These are phyloP conservation scores for Raddia guianensis DNA, from an alignment of 176 grass and related monocot genomes.

Conservation along the genomic window DNA sequence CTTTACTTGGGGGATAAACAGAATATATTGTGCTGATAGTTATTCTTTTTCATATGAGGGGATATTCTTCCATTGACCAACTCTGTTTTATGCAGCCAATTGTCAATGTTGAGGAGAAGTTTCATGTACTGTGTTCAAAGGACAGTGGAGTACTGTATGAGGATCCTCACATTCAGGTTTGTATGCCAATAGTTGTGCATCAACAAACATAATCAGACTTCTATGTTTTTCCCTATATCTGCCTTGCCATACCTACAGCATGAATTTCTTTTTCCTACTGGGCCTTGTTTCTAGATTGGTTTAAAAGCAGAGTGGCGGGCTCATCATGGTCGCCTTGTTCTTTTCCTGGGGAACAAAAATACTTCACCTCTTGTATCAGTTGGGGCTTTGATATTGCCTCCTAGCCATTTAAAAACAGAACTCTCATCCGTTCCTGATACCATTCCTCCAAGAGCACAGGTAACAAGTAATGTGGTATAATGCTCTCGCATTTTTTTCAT, in stretches of 20 bases:
- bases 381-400: conserved; percentile 74
- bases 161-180: conserved; percentile 95
- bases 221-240: conserved; percentile 13
- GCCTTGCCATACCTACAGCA: not conserved
- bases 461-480: conserved; percentile 35
- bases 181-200: conserved; percentile 14
- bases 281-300: conserved; percentile 69
- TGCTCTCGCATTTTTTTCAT: conserved; percentile 17
- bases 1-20: too few species aligned
- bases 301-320: conserved; percentile 95
- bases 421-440: conserved; percentile 84
- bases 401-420: conserved; percentile 84
- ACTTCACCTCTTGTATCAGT: conserved; percentile 75
- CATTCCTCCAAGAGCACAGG: conserved; percentile 98
- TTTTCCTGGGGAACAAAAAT: conserved; percentile 97
- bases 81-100: conserved; percentile 62
- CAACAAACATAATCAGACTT: not conserved
- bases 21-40: not conserved
- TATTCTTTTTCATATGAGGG: not conserved
- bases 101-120: conserved; percentile 81
- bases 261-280: conserved; percentile 18
- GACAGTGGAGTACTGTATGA: conserved; percentile 96
- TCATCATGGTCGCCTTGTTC: conserved; percentile 86
- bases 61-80: conserved; percentile 34
- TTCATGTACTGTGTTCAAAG: conserved; percentile 87